phyloP scores from a whole-genome alignment of 805 yeast species.

The Cyberlindnera xylosilytica region DNA sequence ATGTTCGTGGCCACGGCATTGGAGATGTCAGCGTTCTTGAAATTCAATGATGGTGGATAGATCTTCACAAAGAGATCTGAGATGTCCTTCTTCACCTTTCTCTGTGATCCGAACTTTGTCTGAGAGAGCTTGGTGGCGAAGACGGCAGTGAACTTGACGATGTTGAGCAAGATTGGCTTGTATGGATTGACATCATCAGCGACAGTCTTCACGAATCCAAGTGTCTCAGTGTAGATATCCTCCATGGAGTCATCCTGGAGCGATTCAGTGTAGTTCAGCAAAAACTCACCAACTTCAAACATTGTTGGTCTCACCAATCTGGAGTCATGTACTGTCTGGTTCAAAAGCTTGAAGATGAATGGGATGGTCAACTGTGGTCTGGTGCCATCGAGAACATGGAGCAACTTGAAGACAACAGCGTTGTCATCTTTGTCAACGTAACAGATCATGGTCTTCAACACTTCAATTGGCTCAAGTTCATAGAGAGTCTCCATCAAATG shows the following conservation, averaged over 20 bases:
- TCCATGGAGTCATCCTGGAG: slow-evolving; percentile 75
- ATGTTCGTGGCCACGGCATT: slow-evolving; percentile 14
- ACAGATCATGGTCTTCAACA: slow-evolving; percentile 60
- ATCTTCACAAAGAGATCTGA: slow-evolving; percentile 41
- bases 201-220: slow-evolving; percentile 59
- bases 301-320: slow-evolving; percentile 14
- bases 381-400: slow-evolving; percentile 84
- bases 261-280: slow-evolving; percentile 58
- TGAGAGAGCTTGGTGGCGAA: slow-evolving; percentile 55
- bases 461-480: slow-evolving; percentile 67
- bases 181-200: slow-evolving; percentile 44
- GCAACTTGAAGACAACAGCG: slow-evolving; percentile 48
- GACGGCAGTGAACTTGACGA: slow-evolving; percentile 49
- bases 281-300: slow-evolving; percentile 20
- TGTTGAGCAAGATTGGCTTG: slow-evolving; percentile 46
- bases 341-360: slow-evolving; percentile 53
- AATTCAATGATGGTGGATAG: slow-evolving; percentile 31
- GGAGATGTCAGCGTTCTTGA: slow-evolving; percentile 17
- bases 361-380: slow-evolving; percentile 75
- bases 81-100: slow-evolving; percentile 53
- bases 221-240: slow-evolving; percentile 67
- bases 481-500: slow-evolving; percentile 62
- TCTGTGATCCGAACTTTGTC: slow-evolving; percentile 60
- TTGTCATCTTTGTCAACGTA: slow-evolving; percentile 12
- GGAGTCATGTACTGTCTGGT: slow-evolving; percentile 26